Evolutionary conservation across 306 rosid genomes (phyloP).

Genomic region (Vigna unguiculata): DNA sequence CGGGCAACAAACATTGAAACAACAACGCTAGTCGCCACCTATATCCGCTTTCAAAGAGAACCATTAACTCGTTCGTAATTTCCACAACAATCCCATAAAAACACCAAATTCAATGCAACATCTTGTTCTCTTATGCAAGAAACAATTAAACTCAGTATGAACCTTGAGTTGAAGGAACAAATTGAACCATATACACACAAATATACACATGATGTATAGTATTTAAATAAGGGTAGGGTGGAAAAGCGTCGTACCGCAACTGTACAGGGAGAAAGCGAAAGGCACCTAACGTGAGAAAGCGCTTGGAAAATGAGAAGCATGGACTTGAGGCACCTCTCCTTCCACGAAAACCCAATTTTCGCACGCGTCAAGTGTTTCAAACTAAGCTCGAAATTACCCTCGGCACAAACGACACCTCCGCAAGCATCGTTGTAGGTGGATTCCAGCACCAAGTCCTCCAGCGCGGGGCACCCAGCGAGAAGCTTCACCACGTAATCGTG

Average conservation of each 20-base stretch:
- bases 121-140: not conserved
- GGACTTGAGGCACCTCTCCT: constrained; percentile 20
- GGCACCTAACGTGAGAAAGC: not conserved
- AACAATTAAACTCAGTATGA: not conserved
- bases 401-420: constrained; percentile 9
- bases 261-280: constrained; percentile 1
- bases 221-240: not conserved
- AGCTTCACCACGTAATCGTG: constrained; percentile 41
- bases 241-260: constrained; percentile 34
- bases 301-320: constrained; percentile 20
- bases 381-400: constrained; percentile 11
- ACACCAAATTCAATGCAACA: constrained; percentile 16
- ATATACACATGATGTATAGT: not conserved
- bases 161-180: not conserved
- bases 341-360: constrained; percentile 40
- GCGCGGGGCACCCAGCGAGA: constrained; percentile 41
- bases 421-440: constrained; percentile 25
- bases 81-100: not conserved
- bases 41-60: not conserved
- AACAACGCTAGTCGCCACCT: not conserved
- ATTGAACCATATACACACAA: not conserved
- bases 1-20: not conserved
- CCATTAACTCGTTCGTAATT: not conserved
- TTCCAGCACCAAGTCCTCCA: constrained; percentile 36
- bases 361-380: constrained; percentile 19